Base-by-base conservation (phyloP, 768 basidiomycete genomes). In the Suillus decipiens region DNA sequence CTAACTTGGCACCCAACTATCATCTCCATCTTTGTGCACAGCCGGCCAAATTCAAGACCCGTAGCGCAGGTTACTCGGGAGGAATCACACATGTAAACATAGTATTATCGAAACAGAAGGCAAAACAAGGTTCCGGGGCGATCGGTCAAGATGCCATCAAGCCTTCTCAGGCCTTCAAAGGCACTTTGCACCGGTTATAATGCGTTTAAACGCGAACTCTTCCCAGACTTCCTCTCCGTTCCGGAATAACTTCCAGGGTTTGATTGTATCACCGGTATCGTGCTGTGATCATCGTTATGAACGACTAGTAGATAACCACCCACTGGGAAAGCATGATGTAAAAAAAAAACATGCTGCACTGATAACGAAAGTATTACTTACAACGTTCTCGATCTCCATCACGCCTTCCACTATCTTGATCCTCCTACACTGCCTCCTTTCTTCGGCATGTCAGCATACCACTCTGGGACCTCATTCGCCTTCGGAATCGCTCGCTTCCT, bases 361-460 rank as follows among this genome's bases (percentile, higher is more conserved):
- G 61, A 66, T 68, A 71, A 65, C 61, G 67, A 63, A 59, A 66
- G 57, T 31, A 50, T 64, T 45, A 58, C 62, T 12, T 55, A 63
- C 62, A 59, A 33, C 64, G 37, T 43, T 33, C 28, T 41, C 62
- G 63, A 48, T 51, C 53, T 41, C 24, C 59, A 71, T 71, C 69
- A 57, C 45, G 51, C 51, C 24, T 17, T 57, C 15, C 37, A 41
- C 31, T 50, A 63, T 61, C 64, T 50, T 64, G 56, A 62, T 43
- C 65, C 66, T 64, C 63, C 61, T 64, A 67, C 67, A 50, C 54
- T 50, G 60, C 75, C 73, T 69, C 72, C 75, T 75, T 78, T 84
- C 82, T 82, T 90, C 68, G 89, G 89, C 72, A 83, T 85, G 48
- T 82, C 82, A 67, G 83, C 86, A 69, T 92, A 92, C 90, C 90